Percentiles rank a stretch among this genome's conserved stretches.
phyloP scores from a whole-genome alignment of 106 monocot genomes.

The Dendrobium catenatum region DNA sequence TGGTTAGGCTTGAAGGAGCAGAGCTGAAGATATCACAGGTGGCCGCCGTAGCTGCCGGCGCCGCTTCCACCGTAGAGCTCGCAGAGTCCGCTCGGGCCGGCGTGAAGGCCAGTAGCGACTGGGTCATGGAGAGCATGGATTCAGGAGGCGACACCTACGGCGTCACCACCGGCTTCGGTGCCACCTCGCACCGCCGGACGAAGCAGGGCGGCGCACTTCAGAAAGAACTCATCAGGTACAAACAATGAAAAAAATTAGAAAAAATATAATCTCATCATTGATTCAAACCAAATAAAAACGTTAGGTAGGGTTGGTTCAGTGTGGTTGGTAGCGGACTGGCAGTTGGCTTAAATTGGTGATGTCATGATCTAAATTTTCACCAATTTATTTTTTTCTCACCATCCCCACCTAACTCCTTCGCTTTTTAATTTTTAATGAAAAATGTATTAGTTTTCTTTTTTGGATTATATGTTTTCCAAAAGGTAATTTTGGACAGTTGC shows the following conservation, averaged over 20 bases:
- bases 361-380: neutral
- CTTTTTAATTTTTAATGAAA: too few species aligned
- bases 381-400: too few species aligned
- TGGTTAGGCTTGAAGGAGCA: constrained; percentile 18
- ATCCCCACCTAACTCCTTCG: too few species aligned
- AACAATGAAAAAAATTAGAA: neutral
- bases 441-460: too few species aligned
- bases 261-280: too few species aligned
- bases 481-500: too few species aligned
- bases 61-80: constrained; percentile 14
- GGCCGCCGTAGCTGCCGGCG: constrained; percentile 9
- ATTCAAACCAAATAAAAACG: too few species aligned
- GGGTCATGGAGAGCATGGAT: constrained; percentile 40
- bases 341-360: neutral
- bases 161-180: constrained; percentile 55
- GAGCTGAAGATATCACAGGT: constrained; percentile 18
- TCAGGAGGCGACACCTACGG: constrained; percentile 47
- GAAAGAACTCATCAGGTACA: constrained; percentile 49
- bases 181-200: constrained; percentile 45
- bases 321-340: neutral
- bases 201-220: constrained; percentile 43
- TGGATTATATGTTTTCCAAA: too few species aligned
- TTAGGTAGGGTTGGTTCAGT: neutral
- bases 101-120: constrained; percentile 39
- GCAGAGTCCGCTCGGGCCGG: constrained; percentile 21